These are phyloP conservation scores for Collybiopsis confluens DNA, from an alignment of 768 basidiomycete species.

Conservation along the genomic window DNA sequence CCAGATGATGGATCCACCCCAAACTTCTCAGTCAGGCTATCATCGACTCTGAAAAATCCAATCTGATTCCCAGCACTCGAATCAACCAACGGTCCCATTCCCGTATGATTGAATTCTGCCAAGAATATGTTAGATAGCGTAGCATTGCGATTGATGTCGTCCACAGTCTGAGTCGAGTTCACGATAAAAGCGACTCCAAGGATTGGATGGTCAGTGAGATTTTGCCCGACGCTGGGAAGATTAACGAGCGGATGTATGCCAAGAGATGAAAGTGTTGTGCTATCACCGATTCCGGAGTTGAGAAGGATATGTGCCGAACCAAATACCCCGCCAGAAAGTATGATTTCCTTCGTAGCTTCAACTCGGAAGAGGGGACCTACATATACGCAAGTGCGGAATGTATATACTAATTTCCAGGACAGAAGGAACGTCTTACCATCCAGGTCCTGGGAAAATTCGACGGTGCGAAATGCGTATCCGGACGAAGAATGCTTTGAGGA, in stretches of 20 bases:
- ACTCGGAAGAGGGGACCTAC: neutral
- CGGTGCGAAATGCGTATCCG: neutral
- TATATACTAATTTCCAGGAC: neutral
- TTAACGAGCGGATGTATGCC: constrained; percentile 15
- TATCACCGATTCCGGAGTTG: constrained; percentile 13
- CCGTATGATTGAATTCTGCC: constrained; percentile 12
- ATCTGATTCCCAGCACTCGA: constrained; percentile 18
- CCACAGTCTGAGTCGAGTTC: constrained; percentile 15
- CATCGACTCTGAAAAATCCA: constrained; percentile 18
- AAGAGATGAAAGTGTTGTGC: constrained; percentile 4
- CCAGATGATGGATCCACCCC: constrained; percentile 21
- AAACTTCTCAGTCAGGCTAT: constrained; percentile 14
- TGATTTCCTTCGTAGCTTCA: constrained; percentile 19
- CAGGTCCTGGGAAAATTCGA: constrained; percentile 2
- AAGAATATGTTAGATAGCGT: constrained; percentile 7
- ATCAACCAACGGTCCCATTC: constrained; percentile 18
- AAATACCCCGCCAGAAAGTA: constrained; percentile 22
- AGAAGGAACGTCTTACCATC: neutral
- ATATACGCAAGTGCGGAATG: neutral
- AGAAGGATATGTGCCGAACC: constrained; percentile 20
- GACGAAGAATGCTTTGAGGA: neutral
- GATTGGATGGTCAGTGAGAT: constrained; percentile 16
- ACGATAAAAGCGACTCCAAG: constrained; percentile 11
- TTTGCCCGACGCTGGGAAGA: constrained; percentile 17
- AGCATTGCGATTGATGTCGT: constrained; percentile 11